Conservation (phyloP, 257 asterid species). For the Petunia axillaris region DNA sequence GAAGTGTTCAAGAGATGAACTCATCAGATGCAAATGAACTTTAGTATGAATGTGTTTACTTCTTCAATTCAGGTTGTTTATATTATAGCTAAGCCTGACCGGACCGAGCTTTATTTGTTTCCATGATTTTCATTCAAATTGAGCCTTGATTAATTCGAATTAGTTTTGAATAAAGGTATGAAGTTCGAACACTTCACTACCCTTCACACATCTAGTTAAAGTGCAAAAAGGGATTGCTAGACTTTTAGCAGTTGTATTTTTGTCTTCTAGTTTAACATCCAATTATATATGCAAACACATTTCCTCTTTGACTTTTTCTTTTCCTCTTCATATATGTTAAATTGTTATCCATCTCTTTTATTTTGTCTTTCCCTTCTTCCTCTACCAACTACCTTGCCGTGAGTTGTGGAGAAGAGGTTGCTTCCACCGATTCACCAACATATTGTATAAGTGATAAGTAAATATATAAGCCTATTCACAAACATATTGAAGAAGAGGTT, state of each 20-base stretch:
- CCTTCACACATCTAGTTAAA: constrained; percentile 16
- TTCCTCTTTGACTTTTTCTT: constrained; percentile 5
- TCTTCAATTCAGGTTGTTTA: background rate
- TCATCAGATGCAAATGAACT: background rate
- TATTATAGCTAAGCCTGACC: background rate
- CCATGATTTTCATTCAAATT: too few species aligned
- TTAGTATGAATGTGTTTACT: background rate
- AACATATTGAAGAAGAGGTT: background rate
- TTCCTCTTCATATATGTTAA: background rate
- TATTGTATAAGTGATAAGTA: background rate
- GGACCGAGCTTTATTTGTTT: too few species aligned
- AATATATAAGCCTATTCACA: background rate
- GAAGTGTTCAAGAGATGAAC: background rate
- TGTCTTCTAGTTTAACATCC: constrained; percentile 14
- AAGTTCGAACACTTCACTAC: background rate
- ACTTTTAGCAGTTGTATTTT: constrained; percentile 22
- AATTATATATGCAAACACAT: background rate
- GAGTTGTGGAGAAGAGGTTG: constrained; percentile 23
- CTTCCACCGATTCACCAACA: constrained; percentile 24
- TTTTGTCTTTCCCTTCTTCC: constrained; percentile 19
- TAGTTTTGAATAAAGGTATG: too few species aligned
- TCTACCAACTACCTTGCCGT: constrained; percentile 1
- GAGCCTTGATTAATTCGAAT: too few species aligned
- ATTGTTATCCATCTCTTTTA: background rate
- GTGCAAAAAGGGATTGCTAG: constrained; percentile 21